These are phyloP conservation scores for Vicia faba DNA, from an alignment of 306 rosid species.

Conservation along the genomic window DNA sequence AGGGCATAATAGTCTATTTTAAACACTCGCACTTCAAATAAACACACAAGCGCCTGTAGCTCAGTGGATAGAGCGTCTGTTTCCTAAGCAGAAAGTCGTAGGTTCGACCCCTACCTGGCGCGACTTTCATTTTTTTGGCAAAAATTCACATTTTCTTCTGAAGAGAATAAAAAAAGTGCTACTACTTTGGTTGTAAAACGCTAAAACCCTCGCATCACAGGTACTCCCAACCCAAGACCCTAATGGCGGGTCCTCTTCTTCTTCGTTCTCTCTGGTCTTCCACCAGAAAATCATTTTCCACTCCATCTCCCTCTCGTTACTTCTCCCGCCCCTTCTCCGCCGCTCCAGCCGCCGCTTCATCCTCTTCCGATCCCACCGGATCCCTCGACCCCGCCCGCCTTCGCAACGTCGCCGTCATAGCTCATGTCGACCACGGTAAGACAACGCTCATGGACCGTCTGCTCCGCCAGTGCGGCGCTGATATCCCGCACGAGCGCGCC, in stretches of 20 bases:
- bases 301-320: conserved; percentile 30
- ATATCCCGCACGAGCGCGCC: conserved; percentile 95
- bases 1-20: too few relatives aligned
- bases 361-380: conserved; percentile 51
- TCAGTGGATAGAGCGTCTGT: conserved; percentile 22
- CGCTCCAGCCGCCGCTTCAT: conserved; percentile 51
- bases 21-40: too few relatives aligned
- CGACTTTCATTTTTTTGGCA: background rate
- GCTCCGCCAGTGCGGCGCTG: conserved; percentile 98
- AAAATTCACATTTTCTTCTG: background rate
- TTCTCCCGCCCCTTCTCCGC: conserved; percentile 62
- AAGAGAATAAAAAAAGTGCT: background rate
- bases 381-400: conserved; percentile 67
- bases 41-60: conserved; percentile 4
- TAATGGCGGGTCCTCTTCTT: conserved; percentile 79
- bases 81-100: conserved; percentile 27
- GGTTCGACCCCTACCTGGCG: conserved; percentile 27
- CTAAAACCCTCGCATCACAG: conserved; percentile 28
- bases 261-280: conserved; percentile 77
- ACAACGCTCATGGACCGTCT: conserved; percentile 99
- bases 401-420: conserved; percentile 94
- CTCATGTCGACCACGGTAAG: conserved; percentile 98
- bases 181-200: background rate
- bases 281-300: conserved; percentile 52
- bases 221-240: background rate